Base-by-base conservation (phyloP, 805 yeast genomes). In the Starmera quercuum region DNA sequence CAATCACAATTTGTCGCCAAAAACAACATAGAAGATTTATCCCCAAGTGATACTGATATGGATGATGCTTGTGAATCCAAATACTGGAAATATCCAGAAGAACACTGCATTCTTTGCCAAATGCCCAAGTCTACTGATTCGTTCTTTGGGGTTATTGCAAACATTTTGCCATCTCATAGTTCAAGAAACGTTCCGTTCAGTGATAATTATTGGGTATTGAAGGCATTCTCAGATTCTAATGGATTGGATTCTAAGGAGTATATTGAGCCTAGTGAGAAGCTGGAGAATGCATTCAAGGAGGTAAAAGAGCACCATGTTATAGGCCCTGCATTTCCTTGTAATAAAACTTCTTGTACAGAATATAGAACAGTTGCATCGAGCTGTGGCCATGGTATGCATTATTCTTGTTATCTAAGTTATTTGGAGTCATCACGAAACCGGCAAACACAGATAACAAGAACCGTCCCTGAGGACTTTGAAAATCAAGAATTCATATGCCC, bases 321-420 rank as follows among this genome's bases (percentile, higher is more conserved):
- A 41, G 95, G 95, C 0, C 90, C 87, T 0, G 88, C 90, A 1
- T 85, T 81, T 44, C 74, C 78, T 5, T 10, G 38, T 12, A 21
- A 39, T 31, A 23, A 37, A 34, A 27, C 41, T 41, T 37, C 57
- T 41, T 36, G 58, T 30, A 58, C 59, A 26, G 65, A 71, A 26
- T 60, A 61, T 30, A 64, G 66, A 36, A 53, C 71, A 7, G 68
- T 79, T 1, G 64, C 80, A 4, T 71, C 76, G 39, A 80, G 95
- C 33, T 90, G 98, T 62, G 95, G 96, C 1, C 98, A 90, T 58
- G 94, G 95, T 2, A 81, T 90, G 78, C 98, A 90, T 55, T 75
- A 72, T 40, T 66, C 73, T 13, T 90, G 98, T 52, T 81, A 79
- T 47, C 56, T 73, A 34, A 75, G 76, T 37, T 83, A 76, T 48